Conservation (phyloP, 2,329 filamentous ascomycete genomes). For the Pseudocercospora fijiensis region DNA sequence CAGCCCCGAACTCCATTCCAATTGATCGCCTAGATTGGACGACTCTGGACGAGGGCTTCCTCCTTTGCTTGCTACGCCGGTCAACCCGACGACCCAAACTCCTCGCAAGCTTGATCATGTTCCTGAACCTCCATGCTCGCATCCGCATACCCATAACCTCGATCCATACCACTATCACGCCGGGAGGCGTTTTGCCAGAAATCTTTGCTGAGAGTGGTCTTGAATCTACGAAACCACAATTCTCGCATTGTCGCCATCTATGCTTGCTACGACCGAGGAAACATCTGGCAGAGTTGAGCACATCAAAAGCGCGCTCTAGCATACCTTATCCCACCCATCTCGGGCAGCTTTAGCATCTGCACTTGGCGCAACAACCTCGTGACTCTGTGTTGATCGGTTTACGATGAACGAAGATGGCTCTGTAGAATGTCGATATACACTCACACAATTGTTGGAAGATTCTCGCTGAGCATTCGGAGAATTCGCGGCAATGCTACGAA, state of each 20-base stretch:
- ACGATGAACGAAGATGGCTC: neutral
- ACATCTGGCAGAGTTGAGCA: neutral
- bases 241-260: neutral
- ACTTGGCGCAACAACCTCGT: neutral
- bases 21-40: neutral
- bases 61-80: too few species aligned
- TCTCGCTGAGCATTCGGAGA: neutral
- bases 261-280: neutral
- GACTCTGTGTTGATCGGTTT: neutral
- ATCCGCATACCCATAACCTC: neutral
- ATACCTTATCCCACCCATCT: neutral
- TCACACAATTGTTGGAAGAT: neutral
- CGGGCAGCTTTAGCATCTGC: neutral
- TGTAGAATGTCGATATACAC: neutral
- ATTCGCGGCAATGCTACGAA: neutral
- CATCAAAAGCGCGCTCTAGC: neutral
- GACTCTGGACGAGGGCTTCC: neutral
- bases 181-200: neutral
- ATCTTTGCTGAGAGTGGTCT: neutral
- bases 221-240: neutral
- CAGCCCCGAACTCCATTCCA: neutral
- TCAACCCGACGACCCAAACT: neutral
- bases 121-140: neutral
- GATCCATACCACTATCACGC: constrained; percentile 3
- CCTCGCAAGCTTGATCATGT: neutral